phyloP scores from a whole-genome alignment of 1,139 yeast genomes.

The Yamadazyma kanchanaburiensis region DNA sequence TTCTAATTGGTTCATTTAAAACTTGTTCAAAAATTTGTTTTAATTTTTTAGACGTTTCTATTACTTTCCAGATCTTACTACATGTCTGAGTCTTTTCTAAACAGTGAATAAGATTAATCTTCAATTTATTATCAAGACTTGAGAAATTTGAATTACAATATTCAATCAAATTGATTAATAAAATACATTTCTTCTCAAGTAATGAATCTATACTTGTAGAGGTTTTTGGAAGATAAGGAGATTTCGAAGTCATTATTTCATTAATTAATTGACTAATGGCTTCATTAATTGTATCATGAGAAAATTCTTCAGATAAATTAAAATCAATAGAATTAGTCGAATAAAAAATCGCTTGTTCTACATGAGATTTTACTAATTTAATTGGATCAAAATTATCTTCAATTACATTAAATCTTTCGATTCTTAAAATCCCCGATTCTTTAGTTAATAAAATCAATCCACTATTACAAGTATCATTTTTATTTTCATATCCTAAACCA shows the following conservation, averaged over 20 bases:
- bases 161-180: conserved; percentile 38
- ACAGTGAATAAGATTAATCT: conserved; percentile 38
- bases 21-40: conserved; percentile 11
- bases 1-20: conserved; percentile 18
- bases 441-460: conserved; percentile 50
- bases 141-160: conserved; percentile 49
- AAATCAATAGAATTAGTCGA: conserved; percentile 54
- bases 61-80: conserved; percentile 42
- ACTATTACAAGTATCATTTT: conserved; percentile 26
- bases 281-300: conserved; percentile 36
- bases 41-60: conserved; percentile 20
- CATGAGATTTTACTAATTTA: conserved; percentile 58
- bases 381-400: conserved; percentile 15
- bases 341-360: conserved; percentile 79
- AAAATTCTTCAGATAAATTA: conserved; percentile 34
- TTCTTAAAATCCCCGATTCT: conserved; percentile 59
- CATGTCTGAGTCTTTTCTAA: conserved; percentile 61
- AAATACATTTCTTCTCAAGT: conserved; percentile 21
- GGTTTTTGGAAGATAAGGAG: conserved; percentile 30
- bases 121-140: conserved; percentile 23
- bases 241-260: conserved; percentile 52
- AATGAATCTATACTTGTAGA: conserved; percentile 26
- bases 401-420: conserved; percentile 42
- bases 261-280: conserved; percentile 49
- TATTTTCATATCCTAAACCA: conserved; percentile 58